Conservation (phyloP, 208 protist genomes). For the Porcisia deanei region DNA sequence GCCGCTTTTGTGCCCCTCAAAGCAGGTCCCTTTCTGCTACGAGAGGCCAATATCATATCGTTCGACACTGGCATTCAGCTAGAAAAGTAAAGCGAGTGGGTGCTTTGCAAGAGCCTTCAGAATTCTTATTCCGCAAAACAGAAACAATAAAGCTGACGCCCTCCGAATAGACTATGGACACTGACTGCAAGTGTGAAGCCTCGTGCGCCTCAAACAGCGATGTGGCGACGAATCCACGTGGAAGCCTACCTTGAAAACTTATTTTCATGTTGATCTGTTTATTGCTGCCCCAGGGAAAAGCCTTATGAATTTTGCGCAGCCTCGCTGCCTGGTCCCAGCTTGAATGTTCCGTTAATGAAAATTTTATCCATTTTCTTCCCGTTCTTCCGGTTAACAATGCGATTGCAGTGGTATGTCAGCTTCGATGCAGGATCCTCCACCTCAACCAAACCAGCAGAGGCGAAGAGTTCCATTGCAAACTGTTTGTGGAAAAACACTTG, state of each 20-base stretch:
- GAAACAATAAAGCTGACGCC: too few species aligned
- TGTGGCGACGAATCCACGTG: not conserved
- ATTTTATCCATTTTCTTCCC: slow-evolving; percentile 85
- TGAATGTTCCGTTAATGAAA: slow-evolving; percentile 85
- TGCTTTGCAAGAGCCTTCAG: too few species aligned
- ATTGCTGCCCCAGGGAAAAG: not conserved
- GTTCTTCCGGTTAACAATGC: slow-evolving; percentile 84
- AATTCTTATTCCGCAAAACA: too few species aligned
- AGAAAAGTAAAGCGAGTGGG: too few species aligned
- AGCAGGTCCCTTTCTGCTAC: too few species aligned
- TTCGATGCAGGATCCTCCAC: slow-evolving; percentile 28
- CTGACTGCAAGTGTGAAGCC: too few species aligned
- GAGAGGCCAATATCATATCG: too few species aligned
- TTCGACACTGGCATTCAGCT: too few species aligned
- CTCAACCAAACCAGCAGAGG: slow-evolving; percentile 42
- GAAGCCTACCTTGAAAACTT: too few species aligned
- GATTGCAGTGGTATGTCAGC: slow-evolving; percentile 79
- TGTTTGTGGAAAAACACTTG: slow-evolving; percentile 78
- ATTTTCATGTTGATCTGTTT: not conserved
- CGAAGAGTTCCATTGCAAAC: slow-evolving; percentile 48
- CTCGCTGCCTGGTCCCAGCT: not conserved
- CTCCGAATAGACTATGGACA: too few species aligned
- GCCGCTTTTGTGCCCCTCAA: too few species aligned
- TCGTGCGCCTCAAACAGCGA: too few species aligned
- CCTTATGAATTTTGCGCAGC: not conserved